Evolutionary conservation across 2,329 filamentous ascomycete species (phyloP), one percentile per base, ranked within the genome.

Genomic region (Torrubiellomyces zombiae): DNA sequence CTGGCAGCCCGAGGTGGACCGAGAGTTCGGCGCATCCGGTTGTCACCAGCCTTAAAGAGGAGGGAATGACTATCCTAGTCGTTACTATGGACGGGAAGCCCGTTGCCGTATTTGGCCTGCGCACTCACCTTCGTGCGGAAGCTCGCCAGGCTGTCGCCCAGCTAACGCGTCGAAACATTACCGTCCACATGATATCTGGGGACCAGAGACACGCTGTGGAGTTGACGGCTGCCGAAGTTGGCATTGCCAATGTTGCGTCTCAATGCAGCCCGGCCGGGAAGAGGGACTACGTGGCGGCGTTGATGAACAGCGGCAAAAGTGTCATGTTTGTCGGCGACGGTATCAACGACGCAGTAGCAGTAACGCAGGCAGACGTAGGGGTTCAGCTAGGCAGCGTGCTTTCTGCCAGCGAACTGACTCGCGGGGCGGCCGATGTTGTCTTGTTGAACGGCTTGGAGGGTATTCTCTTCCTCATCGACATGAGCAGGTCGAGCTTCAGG

Each of bases 271-370:
- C 70, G 0, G 46, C 47, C 3, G 54, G 67, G 32, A 75, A 75
- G 37, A 52, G 58, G 14, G 40, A 47, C 3, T 73, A 71, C 38
- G 47, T 73, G 25, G 43, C 50, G 25, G 28, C 27, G 2, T 43
- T 61, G 21, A 48, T 54, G 26, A 30, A 30, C 11, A 15, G 34
- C 11, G 36, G 33, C n/a, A 39, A 37, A 15, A 28, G 21, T 14
- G 56, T 68, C 27, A 46, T 75, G 27, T 75, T 75, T 45, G 55
- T 61, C 20, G 70, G 71, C 16, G 70, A 75, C 35, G 70, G 71
- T 8, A 71, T 66, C 6, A 75, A 75, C 38, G 70, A 75, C 37
- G 66, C 71, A 1, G 53, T 63, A 4, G 70, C 70, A 2, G 53
- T 76, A 4, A 61, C 67, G 3, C 58, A 66, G 35, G 67, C 72